phyloP scores from a whole-genome alignment of 441 rosid genomes.

The Brassica hybrid region DNA sequence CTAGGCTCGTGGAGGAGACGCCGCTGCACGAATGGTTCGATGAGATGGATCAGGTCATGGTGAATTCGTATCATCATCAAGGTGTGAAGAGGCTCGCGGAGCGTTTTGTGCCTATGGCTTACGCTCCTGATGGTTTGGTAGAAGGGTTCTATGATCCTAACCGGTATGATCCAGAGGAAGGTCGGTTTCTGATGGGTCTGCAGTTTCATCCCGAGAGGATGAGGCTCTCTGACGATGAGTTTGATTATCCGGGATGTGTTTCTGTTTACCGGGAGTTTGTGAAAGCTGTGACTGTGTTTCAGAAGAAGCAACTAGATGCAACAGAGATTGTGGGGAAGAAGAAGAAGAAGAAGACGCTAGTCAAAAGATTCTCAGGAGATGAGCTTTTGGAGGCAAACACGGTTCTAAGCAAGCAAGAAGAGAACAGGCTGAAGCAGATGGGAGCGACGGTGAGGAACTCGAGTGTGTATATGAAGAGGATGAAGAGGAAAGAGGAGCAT shows the following conservation, averaged over 20 bases:
- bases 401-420: no score
- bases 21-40: constrained; percentile 70
- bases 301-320: constrained; percentile 38
- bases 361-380: constrained; percentile 51
- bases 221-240: constrained; percentile 58
- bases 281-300: constrained; percentile 55
- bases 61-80: constrained; percentile 90
- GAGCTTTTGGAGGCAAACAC: neutral
- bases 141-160: constrained; percentile 89
- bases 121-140: constrained; percentile 74
- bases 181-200: constrained; percentile 82
- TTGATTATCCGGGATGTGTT: constrained; percentile 81
- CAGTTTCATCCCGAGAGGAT: constrained; percentile 91
- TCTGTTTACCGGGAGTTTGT: constrained; percentile 65
- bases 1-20: constrained; percentile 57
- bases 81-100: constrained; percentile 75
- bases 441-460: no score
- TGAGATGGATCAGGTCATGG: constrained; percentile 66
- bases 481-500: no score
- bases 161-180: constrained; percentile 70
- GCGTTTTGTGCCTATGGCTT: constrained; percentile 77
- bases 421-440: no score
- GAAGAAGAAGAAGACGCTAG: constrained; percentile 39
- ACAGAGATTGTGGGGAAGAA: constrained; percentile 54
- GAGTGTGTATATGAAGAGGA: no score